Evolutionary conservation across 768 basidiomycete species (phyloP).

Genomic region (Boletus rubroflammeus): DNA sequence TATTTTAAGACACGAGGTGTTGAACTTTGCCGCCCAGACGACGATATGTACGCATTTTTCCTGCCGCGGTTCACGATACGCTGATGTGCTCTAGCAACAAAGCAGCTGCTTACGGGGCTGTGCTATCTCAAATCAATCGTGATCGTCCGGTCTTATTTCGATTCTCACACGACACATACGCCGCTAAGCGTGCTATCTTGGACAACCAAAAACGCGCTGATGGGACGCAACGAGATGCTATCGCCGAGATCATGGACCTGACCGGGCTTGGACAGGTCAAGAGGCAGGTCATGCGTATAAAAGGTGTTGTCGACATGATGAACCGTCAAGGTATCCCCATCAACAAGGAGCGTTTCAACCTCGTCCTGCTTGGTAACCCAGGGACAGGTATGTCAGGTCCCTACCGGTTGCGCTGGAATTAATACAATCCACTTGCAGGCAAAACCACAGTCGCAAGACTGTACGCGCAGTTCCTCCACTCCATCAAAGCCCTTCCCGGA

Average conservation of each 20-base stretch:
- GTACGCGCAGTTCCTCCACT: background rate
- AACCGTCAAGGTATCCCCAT: background rate
- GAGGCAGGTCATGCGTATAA: background rate
- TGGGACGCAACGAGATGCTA: background rate
- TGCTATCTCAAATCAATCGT: too few relatives aligned
- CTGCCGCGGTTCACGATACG: background rate
- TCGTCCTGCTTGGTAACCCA: background rate
- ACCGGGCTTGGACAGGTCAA: background rate
- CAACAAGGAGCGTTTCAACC: background rate
- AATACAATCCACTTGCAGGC: background rate
- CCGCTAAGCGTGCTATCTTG: background rate
- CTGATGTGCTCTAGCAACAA: too few relatives aligned
- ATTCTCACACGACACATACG: background rate
- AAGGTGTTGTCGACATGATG: background rate
- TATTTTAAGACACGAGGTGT: slow-evolving; percentile 2
- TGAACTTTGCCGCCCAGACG: slow-evolving; percentile 2
- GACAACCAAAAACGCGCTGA: background rate
- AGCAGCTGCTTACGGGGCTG: too few relatives aligned
- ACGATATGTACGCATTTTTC: slow-evolving; percentile 5
- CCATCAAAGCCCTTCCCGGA: background rate
- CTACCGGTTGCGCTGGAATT: background rate
- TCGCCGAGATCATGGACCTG: background rate
- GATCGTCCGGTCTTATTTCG: background rate
- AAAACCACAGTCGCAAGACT: background rate
- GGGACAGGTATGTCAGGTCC: background rate